phyloP scores from a whole-genome alignment of 441 rosid species.

The Heliophila coronopifolia region DNA sequence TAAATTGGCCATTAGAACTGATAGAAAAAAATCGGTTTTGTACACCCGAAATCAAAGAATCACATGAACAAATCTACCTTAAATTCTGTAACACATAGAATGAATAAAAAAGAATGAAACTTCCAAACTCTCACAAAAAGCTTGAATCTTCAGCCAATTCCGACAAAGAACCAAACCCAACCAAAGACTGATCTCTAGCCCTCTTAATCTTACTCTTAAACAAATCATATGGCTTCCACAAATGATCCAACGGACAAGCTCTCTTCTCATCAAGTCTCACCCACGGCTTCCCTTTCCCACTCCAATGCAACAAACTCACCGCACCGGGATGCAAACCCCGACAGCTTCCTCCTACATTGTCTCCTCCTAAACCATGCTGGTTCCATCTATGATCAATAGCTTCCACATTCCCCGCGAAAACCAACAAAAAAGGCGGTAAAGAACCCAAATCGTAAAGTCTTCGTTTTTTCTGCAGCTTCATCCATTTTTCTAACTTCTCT shows the following conservation, averaged over 20 bases:
- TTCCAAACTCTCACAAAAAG: constrained; percentile 34
- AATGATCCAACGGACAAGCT: constrained; percentile 69
- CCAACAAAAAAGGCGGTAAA: constrained; percentile 76
- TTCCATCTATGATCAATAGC: constrained; percentile 81
- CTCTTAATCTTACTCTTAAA: constrained; percentile 25
- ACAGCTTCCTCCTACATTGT: constrained; percentile 81
- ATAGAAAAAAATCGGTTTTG: constrained; percentile 33
- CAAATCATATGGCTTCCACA: constrained; percentile 83
- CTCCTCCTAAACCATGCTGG: constrained; percentile 91
- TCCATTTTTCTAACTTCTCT: constrained; percentile 68
- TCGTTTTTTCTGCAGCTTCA: constrained; percentile 63
- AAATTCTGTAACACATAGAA: constrained; percentile 9
- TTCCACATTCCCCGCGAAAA: constrained; percentile 73
- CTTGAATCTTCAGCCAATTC: constrained; percentile 42
- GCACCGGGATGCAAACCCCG: constrained; percentile 73
- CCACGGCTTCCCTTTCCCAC: constrained; percentile 98
- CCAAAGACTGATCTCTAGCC: constrained; percentile 26
- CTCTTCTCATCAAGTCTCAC: constrained; percentile 59
- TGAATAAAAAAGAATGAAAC: constrained; percentile 8
- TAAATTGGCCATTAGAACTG: too few species aligned
- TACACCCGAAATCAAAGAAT: constrained; percentile 56
- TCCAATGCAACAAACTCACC: constrained; percentile 89
- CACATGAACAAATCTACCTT: constrained; percentile 27
- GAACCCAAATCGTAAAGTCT: constrained; percentile 90
- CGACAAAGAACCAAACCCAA: constrained; percentile 23